Percentiles rank a stretch among this genome's conserved stretches.
Evolutionary conservation across 306 rosid genomes (phyloP).

Genomic region (Cucurbita ficifolia): DNA sequence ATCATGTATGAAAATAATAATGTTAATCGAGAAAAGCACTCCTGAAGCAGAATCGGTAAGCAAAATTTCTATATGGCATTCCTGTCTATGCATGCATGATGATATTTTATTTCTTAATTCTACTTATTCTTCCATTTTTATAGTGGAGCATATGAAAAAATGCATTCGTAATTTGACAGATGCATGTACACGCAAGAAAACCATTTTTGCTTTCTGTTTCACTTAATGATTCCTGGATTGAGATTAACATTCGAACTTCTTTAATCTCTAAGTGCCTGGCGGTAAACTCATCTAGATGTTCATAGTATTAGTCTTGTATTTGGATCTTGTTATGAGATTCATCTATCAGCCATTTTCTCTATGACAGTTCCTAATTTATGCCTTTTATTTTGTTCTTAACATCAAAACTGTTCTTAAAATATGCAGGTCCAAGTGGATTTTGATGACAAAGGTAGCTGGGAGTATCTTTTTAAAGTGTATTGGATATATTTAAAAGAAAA

Average conservation of each 20-base stretch:
- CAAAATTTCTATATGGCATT: conserved; percentile 4
- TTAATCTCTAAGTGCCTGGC: neutral
- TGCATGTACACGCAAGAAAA: neutral
- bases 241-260: neutral
- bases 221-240: neutral
- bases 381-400: neutral
- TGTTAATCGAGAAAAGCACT: conserved; percentile 57
- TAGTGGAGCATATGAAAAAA: neutral
- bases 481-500: conserved; percentile 67
- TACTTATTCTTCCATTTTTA: neutral
- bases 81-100: neutral
- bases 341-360: neutral
- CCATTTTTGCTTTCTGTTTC: neutral
- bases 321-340: neutral
- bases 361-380: neutral
- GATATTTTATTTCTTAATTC: conserved; percentile 4
- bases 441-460: conserved; percentile 96
- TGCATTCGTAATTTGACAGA: neutral
- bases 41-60: conserved; percentile 64
- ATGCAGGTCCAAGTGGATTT: conserved; percentile 67
- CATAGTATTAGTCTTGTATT: neutral
- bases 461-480: conserved; percentile 96
- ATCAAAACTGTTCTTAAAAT: neutral
- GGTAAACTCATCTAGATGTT: neutral
- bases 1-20: conserved; percentile 77